Evolutionary conservation across 441 rosid species (phyloP), one percentile per base, ranked within the genome.

Genomic region (Biscutella laevigata): DNA sequence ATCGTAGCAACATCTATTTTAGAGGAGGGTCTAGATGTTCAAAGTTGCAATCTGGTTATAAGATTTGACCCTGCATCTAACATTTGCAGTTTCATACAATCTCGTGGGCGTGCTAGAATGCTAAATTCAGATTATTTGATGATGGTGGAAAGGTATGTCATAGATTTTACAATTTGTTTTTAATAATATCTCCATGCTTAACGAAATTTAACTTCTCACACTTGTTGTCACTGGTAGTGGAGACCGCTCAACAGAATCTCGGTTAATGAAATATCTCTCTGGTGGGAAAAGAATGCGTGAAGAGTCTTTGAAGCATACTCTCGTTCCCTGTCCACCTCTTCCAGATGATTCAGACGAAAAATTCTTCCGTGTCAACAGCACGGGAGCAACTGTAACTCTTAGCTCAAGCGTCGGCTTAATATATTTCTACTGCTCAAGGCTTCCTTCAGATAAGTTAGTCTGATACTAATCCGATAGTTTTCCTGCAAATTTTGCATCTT

Each of bases 51-150:
- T 69, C 62, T 84, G 53, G 95, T 94, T 30, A 64, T 94, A 30
- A 77, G 84, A 72, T 94, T 94, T 53, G 97, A 89, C 57, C 97
- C 95, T 11, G 68, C 85, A 7, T 26, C 77, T 51, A 86, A 83
- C 7, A 74, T 86, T 55, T 75, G 86, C 71, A 94, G 97, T 71
- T 94, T 83, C 71, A 94, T 94, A 60, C 95, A 89, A 75, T 86
- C 96, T 21, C 78, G 92, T 30, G 99, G 99, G 49, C 95, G 95
- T 64, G 99, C 99, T 20, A 77, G 96, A 75, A 83, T 77, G 96
- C 74, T 61, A 52, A 75, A 84, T 67, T 89, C 97, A 1, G 95
- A 89, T 27, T 94, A 81, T 61, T 15, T 89, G 55, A 69, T 94
- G 74, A 75, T 94, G 91, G 73, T 89, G 67, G 53, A 76, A 47